Base-by-base conservation (phyloP, 2,329 filamentous ascomycete genomes). In the Paecilomyces sp. region DNA sequence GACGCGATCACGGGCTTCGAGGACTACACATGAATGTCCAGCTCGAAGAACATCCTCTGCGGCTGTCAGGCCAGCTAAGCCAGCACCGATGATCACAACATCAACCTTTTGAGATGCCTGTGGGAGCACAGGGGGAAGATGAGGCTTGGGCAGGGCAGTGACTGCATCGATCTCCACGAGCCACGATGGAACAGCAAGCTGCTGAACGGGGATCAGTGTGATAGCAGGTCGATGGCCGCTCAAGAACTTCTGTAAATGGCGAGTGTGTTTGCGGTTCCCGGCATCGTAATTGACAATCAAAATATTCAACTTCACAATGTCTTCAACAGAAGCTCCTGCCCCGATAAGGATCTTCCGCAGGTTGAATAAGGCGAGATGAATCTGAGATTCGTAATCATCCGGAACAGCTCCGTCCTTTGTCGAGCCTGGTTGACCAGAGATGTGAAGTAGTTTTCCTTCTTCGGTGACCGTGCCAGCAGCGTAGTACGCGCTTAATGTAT, bases 241-340 rank as follows among this genome's bases (percentile, higher is more conserved):
- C 30, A 79, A 64, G 61, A 77, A 79, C 15, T 15, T 12, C 47
- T 77, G 69, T 8, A 80, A 59, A 55, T 70, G 74, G 8, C 68
- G 68, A 0, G 70, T 64, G 61, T 80, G 79, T 24, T 69, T 67
- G 3, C 76, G 70, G 1, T 72, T 65, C 3, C 62, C 58, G 0
- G 74, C 66, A 57, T 78, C 71, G 60, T 80, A 80, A 63, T 77
- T 66, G 59, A 81, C 78, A 50, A 81, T 77, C 74, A 79, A n/a
- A 5, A 79, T 60, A 0, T 68, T 78, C 11, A 80, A 64, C 60
- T 79, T 79, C 12, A 70, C 67, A 25, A 80, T 75, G 59, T 80
- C 69, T 4, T 65, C 62, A 13, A 76, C 62, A 1, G 63, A 62
- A 4, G 76, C 71, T 0, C 76, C 75, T 0, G 74, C 72, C 2